These are phyloP conservation scores for Bretschneidera sinensis DNA, from an alignment of 345 rosid species.

Conservation along the genomic window DNA sequence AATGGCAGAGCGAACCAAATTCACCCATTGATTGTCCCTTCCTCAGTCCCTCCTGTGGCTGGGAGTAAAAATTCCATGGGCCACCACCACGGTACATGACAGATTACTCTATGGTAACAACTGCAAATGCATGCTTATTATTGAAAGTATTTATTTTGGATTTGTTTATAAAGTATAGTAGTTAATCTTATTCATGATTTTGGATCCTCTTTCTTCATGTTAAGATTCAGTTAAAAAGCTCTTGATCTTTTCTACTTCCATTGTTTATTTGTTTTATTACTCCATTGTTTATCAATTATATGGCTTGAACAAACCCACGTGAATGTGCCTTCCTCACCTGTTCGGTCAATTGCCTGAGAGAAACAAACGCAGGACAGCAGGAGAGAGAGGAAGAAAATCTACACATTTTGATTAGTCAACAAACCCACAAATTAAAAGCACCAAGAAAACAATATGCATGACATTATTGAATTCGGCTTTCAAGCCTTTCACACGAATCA, in stretches of 20 bases:
- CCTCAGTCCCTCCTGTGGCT: no score
- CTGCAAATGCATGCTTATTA: no score
- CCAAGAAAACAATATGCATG: not conserved
- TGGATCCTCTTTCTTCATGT: not conserved
- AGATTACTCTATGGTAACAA: no score
- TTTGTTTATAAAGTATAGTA: no score
- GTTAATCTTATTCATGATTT: no score
- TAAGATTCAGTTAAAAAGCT: not conserved
- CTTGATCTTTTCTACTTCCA: not conserved
- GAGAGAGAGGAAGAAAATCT: not conserved
- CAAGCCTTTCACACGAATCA: slow-evolving; percentile 5
- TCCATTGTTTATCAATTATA: not conserved
- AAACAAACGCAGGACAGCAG: not conserved
- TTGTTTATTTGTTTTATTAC: not conserved
- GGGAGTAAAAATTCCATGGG: no score
- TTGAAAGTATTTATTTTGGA: no score
- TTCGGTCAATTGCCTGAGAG: slow-evolving; percentile 14
- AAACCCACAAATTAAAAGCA: not conserved
- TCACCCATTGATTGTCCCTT: no score
- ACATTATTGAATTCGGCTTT: not conserved
- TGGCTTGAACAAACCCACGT: not conserved
- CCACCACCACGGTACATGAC: no score
- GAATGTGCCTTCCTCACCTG: not conserved
- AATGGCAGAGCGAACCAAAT: no score
- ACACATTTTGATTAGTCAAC: slow-evolving; percentile 2